Evolutionary conservation across 306 rosid genomes (phyloP), one percentile per base, ranked within the genome.

Genomic region (Quercus gilva): DNA sequence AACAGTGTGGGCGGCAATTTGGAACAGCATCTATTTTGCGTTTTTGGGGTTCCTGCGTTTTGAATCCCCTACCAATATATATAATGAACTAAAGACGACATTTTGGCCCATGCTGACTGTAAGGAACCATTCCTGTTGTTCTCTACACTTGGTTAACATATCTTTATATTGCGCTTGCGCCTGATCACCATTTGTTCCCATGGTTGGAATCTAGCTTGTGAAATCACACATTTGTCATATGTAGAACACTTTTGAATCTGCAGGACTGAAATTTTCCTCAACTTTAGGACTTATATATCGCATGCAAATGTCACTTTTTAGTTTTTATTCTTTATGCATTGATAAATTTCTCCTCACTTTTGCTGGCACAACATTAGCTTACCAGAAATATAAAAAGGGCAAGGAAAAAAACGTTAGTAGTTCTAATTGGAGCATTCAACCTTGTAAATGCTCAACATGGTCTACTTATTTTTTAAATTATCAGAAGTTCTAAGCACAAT

Each of bases 21-120:
- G 99, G 97, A 95, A 95, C 93, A 92, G 94, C 86, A 90, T 91
- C 82, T 92, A 95, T 87, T 95, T 84, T 84, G 93, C 91, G 63
- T 90, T 74, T 79, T 77, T 95, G 89, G 98, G 99, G 29, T 74
- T 92, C 79, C 79, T 95, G 83, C 93, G 99, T 74, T 86, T 83
- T 0, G 98, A 92, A 79, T 89, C 99, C 43, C 59, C 78, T 53
- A 21, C 43, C 68, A 77, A 82, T 72, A 84, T 89, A 74, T 89
- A 76, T 76, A 78, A 84, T 51, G 98, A 95, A 90, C 84, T 92
- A 56, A 92, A 88, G 84, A 76, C 87, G 61, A 92, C 99, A 51
- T 95, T 92, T 88, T 80, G 28, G 86, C 96, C 96, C 25, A 64
- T 95, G 97, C 91, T 95, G 72, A 95, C 97, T 0, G 98, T 95